Base-by-base conservation (phyloP, 306 rosid species). In the Acacia melanoxylon region DNA sequence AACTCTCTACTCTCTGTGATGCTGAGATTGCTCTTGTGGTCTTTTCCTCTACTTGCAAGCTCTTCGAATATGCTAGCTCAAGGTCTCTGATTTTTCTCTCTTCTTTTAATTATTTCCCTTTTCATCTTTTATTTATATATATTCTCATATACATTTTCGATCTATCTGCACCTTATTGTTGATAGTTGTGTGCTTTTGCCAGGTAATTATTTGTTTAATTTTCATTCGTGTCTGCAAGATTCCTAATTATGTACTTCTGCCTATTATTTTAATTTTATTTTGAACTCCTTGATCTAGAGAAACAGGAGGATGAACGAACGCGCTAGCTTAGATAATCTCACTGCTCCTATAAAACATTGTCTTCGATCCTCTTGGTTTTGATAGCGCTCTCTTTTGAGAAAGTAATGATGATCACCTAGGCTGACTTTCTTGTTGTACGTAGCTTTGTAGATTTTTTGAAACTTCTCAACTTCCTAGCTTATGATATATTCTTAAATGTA, bases 1-100 rank as follows among this genome's bases (percentile, higher is more conserved):
- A 89, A 68, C 89, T 89, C 62, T 85, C 90, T 1, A 83, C 84
- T 19, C 81, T 86, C 4, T 85, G 92, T 54, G 92, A 89, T 78
- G 89, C 87, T 75, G 86, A 89, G 33, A 69, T 85, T 49, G 90
- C 86, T 74, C 75, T 89, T 24, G 10, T 68, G 0, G 78, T 89
- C 76, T 85, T 87, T 22, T 85, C 91, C 19, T 13, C 83, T 2
- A 65, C 89, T 22, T 86, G 90, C 12, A 85, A 79, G 66, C 88
- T 89, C 84, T 86, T 40, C 41, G 87, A 86, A 10, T 85, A 63
- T 63, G 72, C 83, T 76, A 85, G 54, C 82, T 77, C 89, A 20
- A 86, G 85, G 93, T 63, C 68, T 62, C 68, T 6, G 15, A 37
- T 29, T 6, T 14, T 13, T 27, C 2, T 27, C 35, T 20, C 40